Conservation (phyloP, 192 early-diverging fungal genomes). For the Rhizoclosmatium globosum region DNA sequence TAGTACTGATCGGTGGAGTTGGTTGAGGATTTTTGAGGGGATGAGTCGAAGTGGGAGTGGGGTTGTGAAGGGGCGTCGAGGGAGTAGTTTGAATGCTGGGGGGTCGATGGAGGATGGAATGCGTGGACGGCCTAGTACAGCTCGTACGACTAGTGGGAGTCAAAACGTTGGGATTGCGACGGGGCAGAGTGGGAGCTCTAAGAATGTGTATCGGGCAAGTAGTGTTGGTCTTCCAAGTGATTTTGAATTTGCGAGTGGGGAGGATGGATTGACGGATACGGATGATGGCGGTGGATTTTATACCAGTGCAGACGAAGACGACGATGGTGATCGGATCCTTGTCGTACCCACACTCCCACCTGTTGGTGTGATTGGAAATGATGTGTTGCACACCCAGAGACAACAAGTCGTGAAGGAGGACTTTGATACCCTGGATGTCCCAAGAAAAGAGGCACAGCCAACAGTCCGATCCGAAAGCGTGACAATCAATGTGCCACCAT, state of each 20-base stretch:
- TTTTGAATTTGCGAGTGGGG: background rate
- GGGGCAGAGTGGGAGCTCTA: too few relatives aligned
- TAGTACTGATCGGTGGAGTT: conserved; percentile 2
- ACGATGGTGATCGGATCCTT: background rate
- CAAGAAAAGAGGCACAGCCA: background rate
- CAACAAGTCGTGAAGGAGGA: too few relatives aligned
- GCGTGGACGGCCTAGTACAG: background rate
- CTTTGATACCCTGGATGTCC: too few relatives aligned
- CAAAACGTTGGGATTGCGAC: too few relatives aligned
- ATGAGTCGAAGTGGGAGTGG: background rate
- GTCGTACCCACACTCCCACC: too few relatives aligned
- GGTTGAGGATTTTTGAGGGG: background rate
- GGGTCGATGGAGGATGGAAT: background rate
- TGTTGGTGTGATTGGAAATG: too few relatives aligned
- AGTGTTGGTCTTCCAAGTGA: too few relatives aligned
- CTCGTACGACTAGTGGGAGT: too few relatives aligned
- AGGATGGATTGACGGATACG: background rate
- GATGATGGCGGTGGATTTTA: background rate
- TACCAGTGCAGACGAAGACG: background rate
- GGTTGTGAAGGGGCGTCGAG: background rate
- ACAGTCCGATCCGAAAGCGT: too few relatives aligned
- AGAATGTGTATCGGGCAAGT: too few relatives aligned
- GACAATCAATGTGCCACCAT: too few relatives aligned
- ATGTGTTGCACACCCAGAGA: too few relatives aligned
- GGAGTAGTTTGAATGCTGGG: background rate